These are phyloP conservation scores for Cercospora zeae-maydis DNA, from an alignment of 2,329 filamentous ascomycete genomes.

Conservation along the genomic window DNA sequence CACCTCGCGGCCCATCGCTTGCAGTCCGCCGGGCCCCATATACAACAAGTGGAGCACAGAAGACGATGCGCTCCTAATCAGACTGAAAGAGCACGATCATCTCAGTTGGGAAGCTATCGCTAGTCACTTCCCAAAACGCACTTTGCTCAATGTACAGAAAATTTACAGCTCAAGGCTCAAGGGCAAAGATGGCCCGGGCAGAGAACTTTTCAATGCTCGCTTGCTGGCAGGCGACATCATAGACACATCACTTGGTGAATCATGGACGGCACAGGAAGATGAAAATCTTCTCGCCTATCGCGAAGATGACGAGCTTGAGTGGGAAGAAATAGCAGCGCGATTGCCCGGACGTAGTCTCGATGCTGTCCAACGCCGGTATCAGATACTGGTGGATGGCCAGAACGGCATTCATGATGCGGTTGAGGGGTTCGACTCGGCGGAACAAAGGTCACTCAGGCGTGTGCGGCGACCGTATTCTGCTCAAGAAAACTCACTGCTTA, in stretches of 20 bases:
- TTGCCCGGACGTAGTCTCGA: slow-evolving; percentile 18
- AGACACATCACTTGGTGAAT: slow-evolving; percentile 10
- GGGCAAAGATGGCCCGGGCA: slow-evolving; percentile 32
- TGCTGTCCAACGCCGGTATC: slow-evolving; percentile 23
- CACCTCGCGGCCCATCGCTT: slow-evolving; percentile 7
- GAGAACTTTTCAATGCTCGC: slow-evolving; percentile 25
- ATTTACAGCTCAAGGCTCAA: slow-evolving; percentile 19
- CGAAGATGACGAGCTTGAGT: slow-evolving; percentile 30
- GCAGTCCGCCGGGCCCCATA: background rate
- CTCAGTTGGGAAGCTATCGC: slow-evolving; percentile 12
- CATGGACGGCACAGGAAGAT: slow-evolving; percentile 37
- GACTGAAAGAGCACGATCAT: slow-evolving; percentile 12
- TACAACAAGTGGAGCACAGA: slow-evolving; percentile 9
- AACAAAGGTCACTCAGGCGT: background rate
- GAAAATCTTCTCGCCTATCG: slow-evolving; percentile 37
- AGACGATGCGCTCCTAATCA: slow-evolving; percentile 19
- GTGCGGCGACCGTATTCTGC: background rate
- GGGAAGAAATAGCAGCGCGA: slow-evolving; percentile 24
- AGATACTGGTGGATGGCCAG: slow-evolving; percentile 12
- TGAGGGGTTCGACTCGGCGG: background rate
- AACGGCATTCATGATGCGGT: background rate
- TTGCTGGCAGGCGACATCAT: slow-evolving; percentile 8
- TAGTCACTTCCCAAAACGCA: slow-evolving; percentile 21
- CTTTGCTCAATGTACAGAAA: slow-evolving; percentile 22
- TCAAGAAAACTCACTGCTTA: slow-evolving; percentile 14